Base-by-base conservation (phyloP, 768 basidiomycete species). In the Amanita pseudoporphyria region DNA sequence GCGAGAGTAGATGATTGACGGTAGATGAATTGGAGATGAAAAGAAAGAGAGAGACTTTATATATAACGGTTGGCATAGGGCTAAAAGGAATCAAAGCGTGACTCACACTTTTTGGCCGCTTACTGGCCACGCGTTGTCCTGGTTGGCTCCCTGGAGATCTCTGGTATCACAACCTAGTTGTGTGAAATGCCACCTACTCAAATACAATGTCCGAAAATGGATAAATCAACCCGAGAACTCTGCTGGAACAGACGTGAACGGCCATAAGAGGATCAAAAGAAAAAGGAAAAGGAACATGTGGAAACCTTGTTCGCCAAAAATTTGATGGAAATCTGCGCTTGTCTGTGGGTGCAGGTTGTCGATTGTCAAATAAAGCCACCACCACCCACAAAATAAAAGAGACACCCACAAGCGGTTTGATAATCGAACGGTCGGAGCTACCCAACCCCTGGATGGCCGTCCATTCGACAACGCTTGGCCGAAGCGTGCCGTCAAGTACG, bases 301-400 rank as follows among this genome's bases (percentile, higher is more conserved):
- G n/a, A n/a, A n/a, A 35, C 47, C 36, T 48, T 48, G 43, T 45
- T 32, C 43, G 2, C 28, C 9, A 44, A 16, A 28, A 32, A 32
- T 31, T 19, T 7, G 12, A 18, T 19, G 18, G 12, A 13, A 9
- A 4, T 3, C 9, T 16, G 38, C 16, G 13, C 38, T 30, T 18
- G 42, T 18, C 19, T 45, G 60, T 57, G 59, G 61, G 64, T 58
- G 62, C 61, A 61, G n/a, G n/a, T n/a, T 58, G 58, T 61, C 57
- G 60, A 64, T 65, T 64, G 57, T 58, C 62, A 71, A 67, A 65
- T 66, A 64, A 60, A 58, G 54, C 54, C 47, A 55, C 56, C 47
- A 55, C 56, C 67, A 56, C 65, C 67, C 66, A 67, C 67, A 69
- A 59, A 47, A 59, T 59, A 61, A 66, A 68, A 66, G 59, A 62